Evolutionary conservation across 768 basidiomycete genomes (phyloP).

Genomic region (Auricularia sp.): DNA sequence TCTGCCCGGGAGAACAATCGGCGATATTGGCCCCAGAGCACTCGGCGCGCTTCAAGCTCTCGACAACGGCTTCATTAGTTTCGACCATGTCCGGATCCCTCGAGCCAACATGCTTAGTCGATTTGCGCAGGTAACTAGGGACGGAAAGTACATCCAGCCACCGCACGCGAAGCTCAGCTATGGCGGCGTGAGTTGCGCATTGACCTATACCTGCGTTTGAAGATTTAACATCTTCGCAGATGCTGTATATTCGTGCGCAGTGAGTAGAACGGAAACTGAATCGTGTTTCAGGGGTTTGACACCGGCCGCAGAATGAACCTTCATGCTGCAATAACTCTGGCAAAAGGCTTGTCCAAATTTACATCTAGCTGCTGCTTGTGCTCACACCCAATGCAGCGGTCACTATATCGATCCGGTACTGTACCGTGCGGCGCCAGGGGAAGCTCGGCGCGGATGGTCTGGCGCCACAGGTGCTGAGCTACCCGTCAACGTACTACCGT

Average conservation of each 20-base stretch:
- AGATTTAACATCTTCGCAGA: conserved; percentile 28
- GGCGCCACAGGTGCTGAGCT: conserved; percentile 58
- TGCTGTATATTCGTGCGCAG: conserved; percentile 65
- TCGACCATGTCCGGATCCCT: conserved; percentile 56
- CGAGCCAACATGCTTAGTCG: conserved; percentile 64
- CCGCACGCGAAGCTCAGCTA: conserved; percentile 69
- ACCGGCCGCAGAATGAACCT: conserved; percentile 46
- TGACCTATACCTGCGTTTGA: neutral
- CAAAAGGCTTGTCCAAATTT: conserved; percentile 38
- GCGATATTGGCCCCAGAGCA: conserved; percentile 66
- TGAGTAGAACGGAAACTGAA: conserved; percentile 19
- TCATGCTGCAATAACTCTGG: conserved; percentile 50
- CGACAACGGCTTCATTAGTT: conserved; percentile 57
- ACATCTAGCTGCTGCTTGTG: neutral
- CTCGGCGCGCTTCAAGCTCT: conserved; percentile 36
- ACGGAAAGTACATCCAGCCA: conserved; percentile 54
- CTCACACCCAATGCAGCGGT: conserved; percentile 8
- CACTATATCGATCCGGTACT: conserved; percentile 61
- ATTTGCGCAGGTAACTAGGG: conserved; percentile 59
- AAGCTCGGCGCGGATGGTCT: conserved; percentile 38
- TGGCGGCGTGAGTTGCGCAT: conserved; percentile 45
- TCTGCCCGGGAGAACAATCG: conserved; percentile 52
- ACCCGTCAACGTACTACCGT: conserved; percentile 66
- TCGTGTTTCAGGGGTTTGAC: neutral
- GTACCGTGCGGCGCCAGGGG: conserved; percentile 64